phyloP scores from a whole-genome alignment of 129 eudicot species.

The Dittrichia graveolens region DNA sequence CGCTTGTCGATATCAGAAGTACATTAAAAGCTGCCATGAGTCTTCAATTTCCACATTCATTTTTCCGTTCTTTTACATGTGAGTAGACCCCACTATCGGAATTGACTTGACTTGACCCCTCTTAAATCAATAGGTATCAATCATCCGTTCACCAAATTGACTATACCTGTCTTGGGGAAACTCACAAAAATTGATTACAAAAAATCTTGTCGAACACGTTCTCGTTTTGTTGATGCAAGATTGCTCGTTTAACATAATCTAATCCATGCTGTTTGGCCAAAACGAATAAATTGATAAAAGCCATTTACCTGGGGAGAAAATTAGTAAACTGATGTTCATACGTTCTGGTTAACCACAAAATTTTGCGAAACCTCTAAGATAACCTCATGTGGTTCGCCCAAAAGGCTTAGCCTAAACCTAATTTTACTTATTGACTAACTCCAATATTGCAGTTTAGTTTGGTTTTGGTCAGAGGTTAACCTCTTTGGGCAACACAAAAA shows the following conservation, averaged over 20 bases:
- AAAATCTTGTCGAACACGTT: conserved; percentile 11
- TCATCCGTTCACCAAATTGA: neutral
- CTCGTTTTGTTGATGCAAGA: neutral
- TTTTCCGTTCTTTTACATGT: conserved; percentile 15
- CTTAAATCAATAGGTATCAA: conserved; percentile 9
- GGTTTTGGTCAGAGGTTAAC: neutral
- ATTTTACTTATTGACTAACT: no score
- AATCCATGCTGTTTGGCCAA: neutral
- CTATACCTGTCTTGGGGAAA: neutral
- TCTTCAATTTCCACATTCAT: conserved; percentile 13
- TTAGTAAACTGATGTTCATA: neutral
- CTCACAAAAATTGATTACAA: neutral
- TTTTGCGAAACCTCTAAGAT: neutral
- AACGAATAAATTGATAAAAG: neutral
- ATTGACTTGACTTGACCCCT: conserved; percentile 3
- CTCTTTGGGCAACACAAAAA: neutral
- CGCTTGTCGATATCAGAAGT: conserved; percentile 17
- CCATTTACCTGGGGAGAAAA: neutral
- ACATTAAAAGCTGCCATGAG: conserved; percentile 3
- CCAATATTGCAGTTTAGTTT: no score
- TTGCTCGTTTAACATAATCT: conserved; percentile 1
- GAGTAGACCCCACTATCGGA: conserved; percentile 24
- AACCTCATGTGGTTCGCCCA: neutral
- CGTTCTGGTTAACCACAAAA: neutral
- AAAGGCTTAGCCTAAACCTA: neutral